Evolutionary conservation across 192 early-diverging fungal genomes (phyloP).

Genomic region (Mortierella claussenii): DNA sequence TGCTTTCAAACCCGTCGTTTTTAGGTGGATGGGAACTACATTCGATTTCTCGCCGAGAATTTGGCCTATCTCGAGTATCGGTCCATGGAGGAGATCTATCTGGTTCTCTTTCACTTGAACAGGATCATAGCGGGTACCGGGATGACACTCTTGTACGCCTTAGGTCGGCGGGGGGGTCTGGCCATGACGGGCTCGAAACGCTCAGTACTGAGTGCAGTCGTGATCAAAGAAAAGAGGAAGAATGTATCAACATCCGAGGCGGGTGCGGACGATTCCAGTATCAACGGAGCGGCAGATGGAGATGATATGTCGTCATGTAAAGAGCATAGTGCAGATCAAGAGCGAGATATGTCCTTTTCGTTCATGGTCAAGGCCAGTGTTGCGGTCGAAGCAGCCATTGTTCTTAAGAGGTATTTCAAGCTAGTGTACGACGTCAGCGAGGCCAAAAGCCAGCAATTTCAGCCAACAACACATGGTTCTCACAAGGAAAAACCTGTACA

Average conservation of each 20-base stretch:
- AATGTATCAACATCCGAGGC: neutral
- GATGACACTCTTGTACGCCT: conserved; percentile 52
- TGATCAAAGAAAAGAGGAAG: neutral
- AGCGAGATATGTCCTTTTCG: neutral
- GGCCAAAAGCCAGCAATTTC: conserved; percentile 42
- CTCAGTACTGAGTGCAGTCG: neutral
- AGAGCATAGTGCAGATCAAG: neutral
- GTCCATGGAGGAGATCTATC: conserved; percentile 83
- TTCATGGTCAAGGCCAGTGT: conserved; percentile 27
- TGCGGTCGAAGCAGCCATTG: conserved; percentile 15
- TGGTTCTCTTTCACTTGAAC: conserved; percentile 78
- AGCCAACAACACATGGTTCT: conserved; percentile 10
- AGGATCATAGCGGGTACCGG: conserved; percentile 79
- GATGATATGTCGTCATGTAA: neutral
- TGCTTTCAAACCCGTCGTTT: neutral
- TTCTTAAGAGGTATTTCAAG: conserved; percentile 34
- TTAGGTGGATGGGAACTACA: conserved; percentile 65
- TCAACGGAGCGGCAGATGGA: neutral
- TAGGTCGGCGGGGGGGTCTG: too few species aligned
- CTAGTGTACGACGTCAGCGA: conserved; percentile 40
- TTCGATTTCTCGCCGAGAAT: conserved; percentile 86
- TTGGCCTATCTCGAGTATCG: conserved; percentile 83
- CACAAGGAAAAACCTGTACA: conserved; percentile 34
- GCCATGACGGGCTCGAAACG: too few species aligned
- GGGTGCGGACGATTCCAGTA: neutral